Percentiles rank a stretch among this genome's conserved stretches.
Evolutionary conservation across 2,329 filamentous ascomycete species (phyloP).

Genomic region (Tolypocladium tropicale): DNA sequence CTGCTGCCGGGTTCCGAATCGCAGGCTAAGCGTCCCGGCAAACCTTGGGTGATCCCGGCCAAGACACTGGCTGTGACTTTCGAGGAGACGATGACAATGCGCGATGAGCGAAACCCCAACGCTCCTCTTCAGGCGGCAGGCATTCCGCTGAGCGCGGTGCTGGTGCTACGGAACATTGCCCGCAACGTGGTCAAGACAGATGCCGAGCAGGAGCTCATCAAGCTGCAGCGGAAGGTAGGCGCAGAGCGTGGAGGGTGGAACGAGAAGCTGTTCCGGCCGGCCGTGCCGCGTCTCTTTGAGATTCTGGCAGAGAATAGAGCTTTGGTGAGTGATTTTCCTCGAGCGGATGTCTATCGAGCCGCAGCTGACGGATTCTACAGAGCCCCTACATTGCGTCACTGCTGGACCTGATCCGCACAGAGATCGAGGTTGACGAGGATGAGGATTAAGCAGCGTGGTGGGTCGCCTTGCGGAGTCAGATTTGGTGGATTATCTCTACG

Average conservation of each 20-base stretch:
- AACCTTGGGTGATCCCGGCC: constrained; percentile 41
- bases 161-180: constrained; percentile 72
- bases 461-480: background rate
- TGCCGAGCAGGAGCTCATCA: constrained; percentile 42
- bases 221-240: constrained; percentile 31
- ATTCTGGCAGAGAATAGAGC: constrained; percentile 59
- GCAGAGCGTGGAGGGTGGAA: constrained; percentile 47
- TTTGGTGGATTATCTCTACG: background rate
- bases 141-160: constrained; percentile 65
- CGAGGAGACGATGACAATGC: constrained; percentile 45
- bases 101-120: constrained; percentile 49
- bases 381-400: constrained; percentile 30
- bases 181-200: constrained; percentile 54
- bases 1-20: constrained; percentile 15
- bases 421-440: constrained; percentile 14
- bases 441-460: background rate
- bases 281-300: constrained; percentile 55
- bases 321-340: constrained; percentile 32
- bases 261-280: constrained; percentile 55
- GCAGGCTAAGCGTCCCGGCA: constrained; percentile 10
- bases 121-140: constrained; percentile 56
- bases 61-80: constrained; percentile 43
- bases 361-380: constrained; percentile 15
- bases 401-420: constrained; percentile 24
- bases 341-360: background rate